Conservation (phyloP, 768 basidiomycete genomes). For the Ephemerocybe angulata region DNA sequence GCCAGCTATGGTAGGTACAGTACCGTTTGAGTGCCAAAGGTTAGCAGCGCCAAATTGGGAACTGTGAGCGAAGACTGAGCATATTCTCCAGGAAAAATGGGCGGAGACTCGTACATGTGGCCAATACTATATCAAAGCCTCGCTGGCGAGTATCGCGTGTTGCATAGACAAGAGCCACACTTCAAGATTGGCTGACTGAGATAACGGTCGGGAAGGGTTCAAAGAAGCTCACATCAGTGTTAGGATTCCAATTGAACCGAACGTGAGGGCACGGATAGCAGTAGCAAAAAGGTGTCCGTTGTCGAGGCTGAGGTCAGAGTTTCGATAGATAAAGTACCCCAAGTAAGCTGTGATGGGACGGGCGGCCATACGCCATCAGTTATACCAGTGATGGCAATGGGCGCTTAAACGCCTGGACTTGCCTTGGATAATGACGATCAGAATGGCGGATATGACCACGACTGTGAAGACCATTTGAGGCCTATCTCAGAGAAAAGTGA, state of each 20-base stretch:
- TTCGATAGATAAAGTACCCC: conserved; percentile 21
- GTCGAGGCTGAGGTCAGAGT: conserved; percentile 15
- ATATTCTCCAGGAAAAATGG: neutral
- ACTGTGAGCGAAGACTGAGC: conserved; percentile 12
- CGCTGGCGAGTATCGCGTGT: conserved; percentile 18
- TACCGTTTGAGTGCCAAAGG: conserved; percentile 23
- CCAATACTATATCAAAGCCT: conserved; percentile 22
- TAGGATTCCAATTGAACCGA: conserved; percentile 25
- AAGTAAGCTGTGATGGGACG: conserved; percentile 17
- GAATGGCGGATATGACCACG: conserved; percentile 17
- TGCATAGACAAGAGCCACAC: conserved; percentile 18
- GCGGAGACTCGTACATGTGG: conserved; percentile 15
- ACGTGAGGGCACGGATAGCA: conserved; percentile 26
- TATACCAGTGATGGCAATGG: neutral
- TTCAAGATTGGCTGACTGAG: conserved; percentile 6
- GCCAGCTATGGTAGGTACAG: neutral
- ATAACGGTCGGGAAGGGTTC: neutral
- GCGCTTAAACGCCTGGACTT: no score
- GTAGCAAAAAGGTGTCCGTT: conserved; percentile 19
- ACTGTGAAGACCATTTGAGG: conserved; percentile 25
- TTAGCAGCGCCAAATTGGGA: conserved; percentile 20
- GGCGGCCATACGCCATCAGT: no score
- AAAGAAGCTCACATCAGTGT: conserved; percentile 20
- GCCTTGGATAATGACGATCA: conserved; percentile 23
- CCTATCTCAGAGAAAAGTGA: conserved; percentile 8